Conservation (phyloP, 371 early-diverging fungal genomes). For the Catenaria anguillulae region DNA sequence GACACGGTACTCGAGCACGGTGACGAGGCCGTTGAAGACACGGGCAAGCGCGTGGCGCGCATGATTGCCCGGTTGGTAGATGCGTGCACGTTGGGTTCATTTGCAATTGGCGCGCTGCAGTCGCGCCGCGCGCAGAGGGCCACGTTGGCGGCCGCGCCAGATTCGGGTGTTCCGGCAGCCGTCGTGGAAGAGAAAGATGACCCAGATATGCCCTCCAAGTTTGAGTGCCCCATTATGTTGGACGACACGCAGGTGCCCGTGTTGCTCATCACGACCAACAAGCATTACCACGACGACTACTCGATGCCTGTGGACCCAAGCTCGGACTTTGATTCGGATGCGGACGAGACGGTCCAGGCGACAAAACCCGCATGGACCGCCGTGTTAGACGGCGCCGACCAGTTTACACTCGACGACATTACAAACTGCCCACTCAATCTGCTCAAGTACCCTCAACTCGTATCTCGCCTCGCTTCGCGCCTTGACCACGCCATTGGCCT, state of each 20-base stretch:
- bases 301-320: too few relatives aligned
- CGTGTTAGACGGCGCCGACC: not conserved
- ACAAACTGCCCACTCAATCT: not conserved
- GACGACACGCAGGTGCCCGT: not conserved
- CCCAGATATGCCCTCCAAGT: not conserved
- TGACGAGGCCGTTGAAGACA: not conserved
- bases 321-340: too few relatives aligned
- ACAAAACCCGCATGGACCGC: too few relatives aligned
- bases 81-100: not conserved
- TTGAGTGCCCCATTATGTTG: not conserved
- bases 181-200: not conserved
- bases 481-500: not conserved
- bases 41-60: not conserved
- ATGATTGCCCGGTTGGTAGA: not conserved
- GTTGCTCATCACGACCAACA: not conserved
- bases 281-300: too few relatives aligned
- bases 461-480: not conserved
- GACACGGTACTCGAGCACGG: not conserved
- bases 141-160: not conserved
- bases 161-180: not conserved
- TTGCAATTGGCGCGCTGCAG: not conserved
- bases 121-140: not conserved
- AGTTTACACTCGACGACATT: not conserved
- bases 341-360: too few relatives aligned
- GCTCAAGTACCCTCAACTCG: not conserved